These are phyloP conservation scores for Aspergillus hiratsukae DNA, from an alignment of 2,329 filamentous ascomycete genomes.

Conservation along the genomic window DNA sequence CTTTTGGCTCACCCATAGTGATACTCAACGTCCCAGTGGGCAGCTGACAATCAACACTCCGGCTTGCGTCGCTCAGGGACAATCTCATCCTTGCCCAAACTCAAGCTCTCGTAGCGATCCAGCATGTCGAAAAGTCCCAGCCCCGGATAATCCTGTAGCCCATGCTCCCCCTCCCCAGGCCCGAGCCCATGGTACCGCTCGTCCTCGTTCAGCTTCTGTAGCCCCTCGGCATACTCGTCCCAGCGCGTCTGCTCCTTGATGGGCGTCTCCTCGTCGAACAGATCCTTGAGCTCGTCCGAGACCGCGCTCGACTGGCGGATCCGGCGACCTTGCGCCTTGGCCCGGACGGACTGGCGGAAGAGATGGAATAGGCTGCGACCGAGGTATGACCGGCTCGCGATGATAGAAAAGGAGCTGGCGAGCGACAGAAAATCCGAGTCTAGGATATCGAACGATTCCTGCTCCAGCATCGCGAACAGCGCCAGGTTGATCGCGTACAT, in stretches of 20 bases:
- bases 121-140: slow-evolving; percentile 34
- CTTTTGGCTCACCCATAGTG: too few relatives aligned
- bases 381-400: slow-evolving; percentile 31
- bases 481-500: slow-evolving; percentile 38
- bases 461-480: slow-evolving; percentile 31
- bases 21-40: too few relatives aligned
- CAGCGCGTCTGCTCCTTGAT: slow-evolving; percentile 15
- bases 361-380: slow-evolving; percentile 34
- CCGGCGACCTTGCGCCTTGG: slow-evolving; percentile 27
- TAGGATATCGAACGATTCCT: slow-evolving; percentile 26
- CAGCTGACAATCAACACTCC: too few relatives aligned
- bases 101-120: slow-evolving; percentile 36
- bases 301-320: slow-evolving; percentile 19
- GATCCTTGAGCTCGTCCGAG: slow-evolving; percentile 28
- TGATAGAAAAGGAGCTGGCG: slow-evolving; percentile 28
- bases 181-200: slow-evolving; percentile 25
- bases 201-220: slow-evolving; percentile 32
- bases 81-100: slow-evolving; percentile 32
- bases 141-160: slow-evolving; percentile 24
- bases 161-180: slow-evolving; percentile 10
- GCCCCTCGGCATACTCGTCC: slow-evolving; percentile 30
- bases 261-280: slow-evolving; percentile 26
- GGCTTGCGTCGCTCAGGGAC: slow-evolving; percentile 16
- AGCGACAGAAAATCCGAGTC: slow-evolving; percentile 33
- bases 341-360: slow-evolving; percentile 30